Conservation (phyloP, 441 rosid genomes). For the Pelargonium hybrid region DNA sequence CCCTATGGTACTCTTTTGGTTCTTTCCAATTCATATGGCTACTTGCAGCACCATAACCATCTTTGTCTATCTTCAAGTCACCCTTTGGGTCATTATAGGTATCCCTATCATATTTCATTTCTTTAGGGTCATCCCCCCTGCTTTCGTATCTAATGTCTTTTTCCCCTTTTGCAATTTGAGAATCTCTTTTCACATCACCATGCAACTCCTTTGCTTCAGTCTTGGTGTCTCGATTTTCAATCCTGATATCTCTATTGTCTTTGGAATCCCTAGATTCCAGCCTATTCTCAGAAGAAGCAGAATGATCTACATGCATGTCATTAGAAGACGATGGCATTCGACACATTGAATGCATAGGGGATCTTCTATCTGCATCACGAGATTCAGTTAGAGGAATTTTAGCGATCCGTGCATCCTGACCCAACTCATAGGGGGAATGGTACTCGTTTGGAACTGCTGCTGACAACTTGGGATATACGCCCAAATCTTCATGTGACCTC, state of each 20-base stretch:
- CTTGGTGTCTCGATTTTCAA: conserved; percentile 51
- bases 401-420: conserved; percentile 45
- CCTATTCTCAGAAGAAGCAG: conserved; percentile 36
- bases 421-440: conserved; percentile 44
- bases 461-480: conserved; percentile 51
- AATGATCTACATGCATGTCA: conserved; percentile 56
- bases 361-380: conserved; percentile 73
- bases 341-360: conserved; percentile 55
- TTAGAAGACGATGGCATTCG: conserved; percentile 44
- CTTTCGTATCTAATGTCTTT: conserved; percentile 59
- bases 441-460: conserved; percentile 38
- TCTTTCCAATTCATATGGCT: conserved; percentile 76
- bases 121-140: conserved; percentile 57
- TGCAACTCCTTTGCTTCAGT: conserved; percentile 46
- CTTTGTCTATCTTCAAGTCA: conserved; percentile 62
- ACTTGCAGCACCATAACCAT: conserved; percentile 36
- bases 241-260: conserved; percentile 46
- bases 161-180: conserved; percentile 47
- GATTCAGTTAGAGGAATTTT: conserved; percentile 65
- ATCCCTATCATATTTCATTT: conserved; percentile 42
- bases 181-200: conserved; percentile 61
- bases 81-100: conserved; percentile 41
- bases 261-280: conserved; percentile 55
- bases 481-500: conserved; percentile 66
- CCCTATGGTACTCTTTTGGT: conserved; percentile 68